These are phyloP conservation scores for Actinomucor elegans DNA, from an alignment of 371 early-diverging fungal genomes.

Conservation along the genomic window DNA sequence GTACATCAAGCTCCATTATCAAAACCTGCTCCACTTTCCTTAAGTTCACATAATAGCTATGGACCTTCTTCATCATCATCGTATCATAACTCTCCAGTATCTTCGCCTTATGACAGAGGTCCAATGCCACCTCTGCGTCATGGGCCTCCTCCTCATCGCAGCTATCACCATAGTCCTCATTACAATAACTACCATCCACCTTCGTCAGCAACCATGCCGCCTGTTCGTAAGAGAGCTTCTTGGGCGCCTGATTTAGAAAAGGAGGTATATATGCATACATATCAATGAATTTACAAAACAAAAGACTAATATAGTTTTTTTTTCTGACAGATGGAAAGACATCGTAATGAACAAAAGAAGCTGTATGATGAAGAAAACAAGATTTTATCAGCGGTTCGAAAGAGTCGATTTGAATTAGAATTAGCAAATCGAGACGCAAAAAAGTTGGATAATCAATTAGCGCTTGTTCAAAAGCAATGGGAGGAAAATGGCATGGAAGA, in stretches of 20 bases:
- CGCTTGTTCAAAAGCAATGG: constrained; percentile 51
- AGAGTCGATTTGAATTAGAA: constrained; percentile 49
- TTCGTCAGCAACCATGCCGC: constrained; percentile 13
- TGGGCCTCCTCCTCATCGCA: constrained; percentile 3
- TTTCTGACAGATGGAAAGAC: constrained; percentile 34
- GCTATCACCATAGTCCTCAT: constrained; percentile 5
- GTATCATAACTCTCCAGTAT: constrained; percentile 4
- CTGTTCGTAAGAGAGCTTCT: constrained; percentile 27
- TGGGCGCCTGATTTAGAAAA: constrained; percentile 50
- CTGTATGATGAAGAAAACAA: constrained; percentile 45
- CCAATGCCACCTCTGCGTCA: not conserved
- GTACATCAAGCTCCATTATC: not conserved
- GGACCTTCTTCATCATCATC: constrained; percentile 9
- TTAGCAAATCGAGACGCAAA: constrained; percentile 58
- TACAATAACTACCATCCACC: constrained; percentile 16
- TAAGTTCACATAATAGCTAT: no score
- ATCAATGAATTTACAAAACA: no score
- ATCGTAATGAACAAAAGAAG: constrained; percentile 33
- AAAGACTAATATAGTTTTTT: no score
- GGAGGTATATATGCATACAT: constrained; percentile 42
- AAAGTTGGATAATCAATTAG: constrained; percentile 54
- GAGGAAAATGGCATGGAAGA: constrained; percentile 50
- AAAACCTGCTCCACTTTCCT: no score
- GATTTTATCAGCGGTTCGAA: constrained; percentile 36
- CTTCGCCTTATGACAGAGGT: constrained; percentile 17